A percentile compares a stretch with the other conserved stretches of the same genome.
Evolutionary conservation across 2,329 filamentous ascomycete genomes (phyloP).

Genomic region (Trichophyton simii): DNA sequence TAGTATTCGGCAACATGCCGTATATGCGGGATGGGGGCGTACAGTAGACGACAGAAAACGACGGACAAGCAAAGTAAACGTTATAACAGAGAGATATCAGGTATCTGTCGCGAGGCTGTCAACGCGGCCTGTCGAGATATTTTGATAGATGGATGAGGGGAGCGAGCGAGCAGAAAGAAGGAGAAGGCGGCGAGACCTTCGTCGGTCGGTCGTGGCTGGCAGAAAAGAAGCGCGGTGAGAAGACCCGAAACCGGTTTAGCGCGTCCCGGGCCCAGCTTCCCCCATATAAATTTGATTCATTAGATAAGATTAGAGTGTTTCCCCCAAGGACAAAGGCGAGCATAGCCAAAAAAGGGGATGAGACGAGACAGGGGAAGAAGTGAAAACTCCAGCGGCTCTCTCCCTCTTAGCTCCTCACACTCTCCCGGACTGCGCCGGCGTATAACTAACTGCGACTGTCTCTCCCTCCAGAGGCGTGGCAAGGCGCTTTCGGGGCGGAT

Average conservation of each 20-base stretch:
- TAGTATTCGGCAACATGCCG: not conserved
- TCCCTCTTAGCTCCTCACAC: not conserved
- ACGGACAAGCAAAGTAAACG: not conserved
- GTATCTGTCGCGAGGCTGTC: not conserved
- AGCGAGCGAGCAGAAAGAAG: not conserved
- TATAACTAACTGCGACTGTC: too few relatives aligned
- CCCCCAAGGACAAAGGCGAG: too few relatives aligned
- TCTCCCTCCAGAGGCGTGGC: not conserved
- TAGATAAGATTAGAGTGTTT: too few relatives aligned
- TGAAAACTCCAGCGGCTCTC: not conserved
- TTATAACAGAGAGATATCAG: not conserved
- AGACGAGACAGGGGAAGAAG: not conserved
- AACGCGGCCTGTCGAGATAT: not conserved
- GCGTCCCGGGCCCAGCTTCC: not conserved
- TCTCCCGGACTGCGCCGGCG: not conserved
- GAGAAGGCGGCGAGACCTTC: not conserved
- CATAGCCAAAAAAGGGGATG: not conserved
- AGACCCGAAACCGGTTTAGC: not conserved
- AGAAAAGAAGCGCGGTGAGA: conserved; percentile 5
- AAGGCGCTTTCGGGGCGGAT: not conserved
- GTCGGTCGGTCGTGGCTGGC: conserved; percentile 2
- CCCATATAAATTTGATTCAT: not conserved
- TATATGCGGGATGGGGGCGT: not conserved
- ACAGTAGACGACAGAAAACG: not conserved
- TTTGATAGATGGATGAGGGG: not conserved